These are phyloP conservation scores for Symbiodinium natans DNA, from an alignment of 73 alveolate genomes.

Conservation along the genomic window DNA sequence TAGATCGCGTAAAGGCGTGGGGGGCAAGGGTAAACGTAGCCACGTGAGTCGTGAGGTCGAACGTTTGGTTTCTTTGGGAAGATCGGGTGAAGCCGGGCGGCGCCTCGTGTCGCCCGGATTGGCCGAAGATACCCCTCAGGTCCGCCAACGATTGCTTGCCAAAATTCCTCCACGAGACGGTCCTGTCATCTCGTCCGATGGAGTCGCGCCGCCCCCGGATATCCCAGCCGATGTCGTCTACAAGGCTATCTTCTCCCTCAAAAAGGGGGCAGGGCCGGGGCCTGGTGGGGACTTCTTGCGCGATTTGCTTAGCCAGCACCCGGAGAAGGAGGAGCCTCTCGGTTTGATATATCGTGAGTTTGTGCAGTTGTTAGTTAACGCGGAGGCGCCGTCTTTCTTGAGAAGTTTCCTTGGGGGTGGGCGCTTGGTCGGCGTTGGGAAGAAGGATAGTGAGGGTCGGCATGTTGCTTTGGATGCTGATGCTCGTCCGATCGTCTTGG, in stretches of 20 bases:
- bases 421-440: not conserved
- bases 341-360: not conserved
- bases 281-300: not conserved
- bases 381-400: not conserved
- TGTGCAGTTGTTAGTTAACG: not conserved
- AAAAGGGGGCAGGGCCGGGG: not conserved
- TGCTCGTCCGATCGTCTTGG: slow-evolving; percentile 5
- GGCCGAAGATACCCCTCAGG: not conserved
- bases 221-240: not conserved
- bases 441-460: not conserved
- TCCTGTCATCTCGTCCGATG: too few relatives aligned
- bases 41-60: slow-evolving; percentile 26
- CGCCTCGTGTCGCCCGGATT: not conserved
- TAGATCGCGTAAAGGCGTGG: too few relatives aligned
- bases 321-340: too few relatives aligned
- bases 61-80: not conserved
- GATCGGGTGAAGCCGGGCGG: not conserved
- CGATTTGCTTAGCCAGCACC: not conserved
- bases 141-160: too few relatives aligned
- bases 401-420: not conserved
- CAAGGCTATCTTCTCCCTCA: not conserved
- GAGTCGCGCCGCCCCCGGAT: not conserved
- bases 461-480: not conserved
- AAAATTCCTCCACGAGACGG: too few relatives aligned
- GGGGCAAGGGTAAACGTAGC: not conserved